Conservation (phyloP, 2,329 filamentous ascomycete species). For the Rosellinia necatrix region DNA sequence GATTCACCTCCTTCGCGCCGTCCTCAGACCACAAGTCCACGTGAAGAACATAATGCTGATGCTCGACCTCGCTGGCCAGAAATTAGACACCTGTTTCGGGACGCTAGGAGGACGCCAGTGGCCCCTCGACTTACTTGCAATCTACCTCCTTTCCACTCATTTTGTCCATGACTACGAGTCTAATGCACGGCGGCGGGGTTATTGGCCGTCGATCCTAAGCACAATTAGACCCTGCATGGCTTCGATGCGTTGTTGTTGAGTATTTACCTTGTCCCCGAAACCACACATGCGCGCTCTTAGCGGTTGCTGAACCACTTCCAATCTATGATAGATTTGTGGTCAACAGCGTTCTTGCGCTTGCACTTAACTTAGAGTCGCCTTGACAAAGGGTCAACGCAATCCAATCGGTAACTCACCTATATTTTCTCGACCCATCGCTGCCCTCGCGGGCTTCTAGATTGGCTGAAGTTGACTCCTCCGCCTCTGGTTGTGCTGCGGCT, state of each 20-base stretch:
- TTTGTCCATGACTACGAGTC: constrained; percentile 77
- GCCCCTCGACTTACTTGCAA: constrained; percentile 66
- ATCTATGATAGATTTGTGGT: constrained; percentile 47
- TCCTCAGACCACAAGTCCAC: constrained; percentile 72
- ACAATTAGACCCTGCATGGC: constrained; percentile 17
- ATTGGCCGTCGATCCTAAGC: constrained; percentile 88
- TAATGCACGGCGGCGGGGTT: constrained; percentile 90
- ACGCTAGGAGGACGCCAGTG: background rate
- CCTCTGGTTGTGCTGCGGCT: constrained; percentile 32
- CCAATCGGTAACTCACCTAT: constrained; percentile 31
- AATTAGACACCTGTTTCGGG: constrained; percentile 17
- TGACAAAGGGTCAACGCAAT: background rate
- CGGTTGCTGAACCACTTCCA: constrained; percentile 88
- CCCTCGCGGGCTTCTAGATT: constrained; percentile 36
- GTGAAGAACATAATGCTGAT: constrained; percentile 48
- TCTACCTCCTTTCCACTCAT: constrained; percentile 80
- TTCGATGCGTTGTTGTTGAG: constrained; percentile 13
- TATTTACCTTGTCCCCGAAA: constrained; percentile 89
- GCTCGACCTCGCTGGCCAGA: constrained; percentile 35
- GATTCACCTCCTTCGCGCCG: constrained; percentile 67
- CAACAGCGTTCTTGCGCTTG: constrained; percentile 23
- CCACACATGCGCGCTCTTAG: constrained; percentile 96
- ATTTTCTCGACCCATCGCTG: constrained; percentile 37
- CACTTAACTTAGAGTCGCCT: constrained; percentile 1
- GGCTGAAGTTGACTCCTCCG: constrained; percentile 29